Evolutionary conservation across 345 rosid genomes (phyloP).

Genomic region (Eucalyptus albens): DNA sequence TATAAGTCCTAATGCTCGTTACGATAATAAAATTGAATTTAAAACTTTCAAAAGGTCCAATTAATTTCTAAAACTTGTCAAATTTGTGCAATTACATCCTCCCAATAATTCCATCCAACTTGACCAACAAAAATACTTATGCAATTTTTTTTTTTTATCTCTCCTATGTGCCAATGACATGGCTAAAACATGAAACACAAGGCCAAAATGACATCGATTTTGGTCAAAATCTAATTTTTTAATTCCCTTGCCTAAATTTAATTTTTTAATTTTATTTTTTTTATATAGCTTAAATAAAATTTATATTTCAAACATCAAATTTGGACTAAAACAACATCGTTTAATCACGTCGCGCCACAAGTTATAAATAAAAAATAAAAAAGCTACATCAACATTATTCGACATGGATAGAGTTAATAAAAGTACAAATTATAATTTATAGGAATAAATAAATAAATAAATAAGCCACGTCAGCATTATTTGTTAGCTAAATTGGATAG

Average conservation of each 20-base stretch:
- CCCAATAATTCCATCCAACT: background rate
- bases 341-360: rapidly evolving
- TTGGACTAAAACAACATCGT: rapidly evolving
- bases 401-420: background rate
- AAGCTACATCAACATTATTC: rapidly evolving
- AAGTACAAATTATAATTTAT: too few species aligned
- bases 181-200: background rate
- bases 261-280: rapidly evolving
- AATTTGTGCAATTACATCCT: background rate
- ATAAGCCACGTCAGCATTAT: too few species aligned
- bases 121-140: rapidly evolving
- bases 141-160: background rate
- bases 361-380: too few species aligned
- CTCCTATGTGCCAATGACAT: rapidly evolving
- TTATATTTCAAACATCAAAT: too few species aligned
- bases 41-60: too few species aligned
- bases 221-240: background rate
- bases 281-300: background rate
- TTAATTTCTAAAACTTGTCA: too few species aligned
- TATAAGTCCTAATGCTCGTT: background rate
- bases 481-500: too few species aligned
- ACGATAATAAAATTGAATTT: rapidly evolving
- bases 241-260: background rate
- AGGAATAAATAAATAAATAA: too few species aligned
- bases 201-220: rapidly evolving